Evolutionary conservation across 345 rosid species (phyloP), one percentile per base, ranked within the genome.

Genomic region (Gossypium ekmanianum): DNA sequence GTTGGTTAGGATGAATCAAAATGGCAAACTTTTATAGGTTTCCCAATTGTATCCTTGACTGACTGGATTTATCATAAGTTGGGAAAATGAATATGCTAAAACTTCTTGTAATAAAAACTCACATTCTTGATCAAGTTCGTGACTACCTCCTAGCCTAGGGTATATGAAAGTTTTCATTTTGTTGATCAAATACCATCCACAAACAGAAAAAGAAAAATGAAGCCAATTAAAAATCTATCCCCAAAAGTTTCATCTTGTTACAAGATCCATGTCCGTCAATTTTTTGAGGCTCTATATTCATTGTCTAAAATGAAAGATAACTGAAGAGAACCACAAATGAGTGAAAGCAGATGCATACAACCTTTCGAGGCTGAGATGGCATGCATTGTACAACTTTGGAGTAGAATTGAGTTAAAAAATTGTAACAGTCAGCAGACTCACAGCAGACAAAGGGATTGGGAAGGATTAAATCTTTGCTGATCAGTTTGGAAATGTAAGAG

Each of bases 331-430:
- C 11, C 58, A 47, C 17, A 47, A 22, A 26, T 47, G 27, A 61
- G 18, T 26, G 16, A 20, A 24, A 47, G 41, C 27, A 10, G 41
- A 11, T 20, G 34, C 41, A 68, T 27, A 12, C 72, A 48, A 20
- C 29, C 9, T 13, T 68, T 68, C 56, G 43, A 68, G 16, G 41
- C 34, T 47, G n/a, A 18, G 56, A 48, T 68, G 70, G 71, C 71
- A 67, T 45, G 22, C 11, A 45, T 24, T 44, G 8, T 47, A 20
- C 71, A 67, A 45, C 55, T 22, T 45, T 20, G 34, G 20, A 67
- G 14, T n/a, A 67, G 14, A 67, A 45, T 44, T 22, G 39, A 67
- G 29, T 20, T 67, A 7, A 20, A 45, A 44, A 12, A 34, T 44
- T 67, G 71, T 1, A 7, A 18, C 29, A 22, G 27, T 11, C 10